Evolutionary conservation across 164 flowering plant species (phyloP), one percentile per base, ranked within the genome.

Genomic region (Liquidambar formosana): DNA sequence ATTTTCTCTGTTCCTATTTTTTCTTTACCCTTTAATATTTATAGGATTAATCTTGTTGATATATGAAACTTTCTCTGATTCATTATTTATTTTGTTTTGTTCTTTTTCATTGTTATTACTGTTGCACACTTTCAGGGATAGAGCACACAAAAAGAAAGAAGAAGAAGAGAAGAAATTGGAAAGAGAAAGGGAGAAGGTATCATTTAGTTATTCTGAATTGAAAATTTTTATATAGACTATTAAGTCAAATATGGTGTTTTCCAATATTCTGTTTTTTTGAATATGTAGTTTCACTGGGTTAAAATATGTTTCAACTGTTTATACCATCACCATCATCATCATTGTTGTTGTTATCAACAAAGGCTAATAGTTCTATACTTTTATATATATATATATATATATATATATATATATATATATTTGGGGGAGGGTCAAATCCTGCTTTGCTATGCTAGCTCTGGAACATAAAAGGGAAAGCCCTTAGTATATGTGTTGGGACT

Each of bases 131-230:
- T 67, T 71, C 26, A 85, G 89, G 74, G 51, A 77, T 41, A 73
- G 64, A 73, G 83, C 76, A 67, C 70, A 62, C 14, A 65, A 52
- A 66, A 68, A 45, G 62, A 71, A 41, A 56, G 82, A 79, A 71
- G 70, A 77, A 47, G 82, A 69, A 72, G 81, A 81, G 54, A 76
- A 73, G 70, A 75, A 66, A 48, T 10, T 33, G 61, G 82, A 77
- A 76, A 73, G 80, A 75, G 76, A 79, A 69, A 80, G 72, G 64
- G 87, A 79, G 69, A 79, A 84, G 84, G 89, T 86, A 75, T n/a
- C 2, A 12, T 48, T 54, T 18, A 27, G 4, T 11, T n/a, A n/a
- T n/a, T n/a, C n/a, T n/a, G n/a, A n/a, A n/a, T n/a, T n/a, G n/a
- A n/a, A n/a, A n/a, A n/a, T n/a, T n/a, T n/a, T n/a, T n/a, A n/a